Percentiles rank a stretch among this genome's conserved stretches.
These are phyloP conservation scores for Boletus tylopilopsis DNA, from an alignment of 768 basidiomycete genomes.

Conservation along the genomic window DNA sequence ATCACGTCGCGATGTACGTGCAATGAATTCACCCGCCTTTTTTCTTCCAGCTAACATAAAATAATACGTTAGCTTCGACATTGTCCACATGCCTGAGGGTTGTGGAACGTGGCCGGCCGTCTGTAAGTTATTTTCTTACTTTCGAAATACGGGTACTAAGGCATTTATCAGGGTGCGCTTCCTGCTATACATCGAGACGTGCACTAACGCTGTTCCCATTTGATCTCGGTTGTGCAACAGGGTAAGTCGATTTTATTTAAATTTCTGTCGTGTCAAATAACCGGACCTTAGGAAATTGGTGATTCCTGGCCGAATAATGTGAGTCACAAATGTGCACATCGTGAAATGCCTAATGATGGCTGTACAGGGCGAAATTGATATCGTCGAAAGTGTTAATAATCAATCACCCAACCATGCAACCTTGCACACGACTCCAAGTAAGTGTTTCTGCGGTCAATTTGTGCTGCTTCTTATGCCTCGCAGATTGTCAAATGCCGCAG, in stretches of 20 bases:
- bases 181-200: not conserved
- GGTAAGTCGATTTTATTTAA: conserved; percentile 14
- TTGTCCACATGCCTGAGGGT: conserved; percentile 36
- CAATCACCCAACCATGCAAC: conserved; percentile 27
- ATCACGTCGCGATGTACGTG: conserved; percentile 33
- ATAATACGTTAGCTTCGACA: conserved; percentile 34
- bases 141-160: not conserved
- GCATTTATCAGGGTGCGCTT: conserved; percentile 24
- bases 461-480: not conserved
- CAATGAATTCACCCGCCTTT: not conserved
- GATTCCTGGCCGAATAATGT: conserved; percentile 24
- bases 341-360: not conserved
- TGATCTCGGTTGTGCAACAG: conserved; percentile 10
- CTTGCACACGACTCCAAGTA: conserved; percentile 27
- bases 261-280: not conserved
- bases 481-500: conserved; percentile 31
- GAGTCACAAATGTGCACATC: not conserved
- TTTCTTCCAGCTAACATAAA: too few relatives aligned
- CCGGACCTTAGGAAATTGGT: conserved; percentile 23
- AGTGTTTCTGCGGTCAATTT: not conserved
- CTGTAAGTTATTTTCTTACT: conserved; percentile 23
- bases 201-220: not conserved
- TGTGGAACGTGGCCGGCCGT: conserved; percentile 39
- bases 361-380: conserved; percentile 30
- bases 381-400: conserved; percentile 33